Conservation (phyloP, 2,329 filamentous ascomycete species). For the Aspergillus pseudonomiae region DNA sequence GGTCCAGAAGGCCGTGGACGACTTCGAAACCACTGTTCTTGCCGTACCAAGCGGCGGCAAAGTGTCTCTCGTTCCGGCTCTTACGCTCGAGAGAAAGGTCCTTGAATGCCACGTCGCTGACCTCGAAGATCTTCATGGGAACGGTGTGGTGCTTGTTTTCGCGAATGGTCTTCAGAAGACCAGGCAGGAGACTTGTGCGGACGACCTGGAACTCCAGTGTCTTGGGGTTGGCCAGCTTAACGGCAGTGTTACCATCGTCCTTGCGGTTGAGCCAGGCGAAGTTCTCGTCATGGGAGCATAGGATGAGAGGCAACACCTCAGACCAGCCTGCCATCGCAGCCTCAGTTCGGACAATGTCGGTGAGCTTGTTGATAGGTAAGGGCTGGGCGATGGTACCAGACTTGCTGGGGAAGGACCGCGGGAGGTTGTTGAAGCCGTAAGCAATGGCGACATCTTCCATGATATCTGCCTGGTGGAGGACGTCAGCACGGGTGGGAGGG, state of each 20-base stretch:
- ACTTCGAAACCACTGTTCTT: slow-evolving; percentile 94
- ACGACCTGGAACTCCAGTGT: slow-evolving; percentile 92
- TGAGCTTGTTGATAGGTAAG: slow-evolving; percentile 89
- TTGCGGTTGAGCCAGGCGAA: slow-evolving; percentile 91
- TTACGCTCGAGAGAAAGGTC: slow-evolving; percentile 79
- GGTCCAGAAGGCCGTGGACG: slow-evolving; percentile 90
- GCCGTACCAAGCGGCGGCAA: slow-evolving; percentile 93
- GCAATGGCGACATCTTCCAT: slow-evolving; percentile 98
- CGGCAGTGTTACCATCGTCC: slow-evolving; percentile 80
- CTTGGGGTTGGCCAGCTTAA: slow-evolving; percentile 89
- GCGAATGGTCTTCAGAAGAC: slow-evolving; percentile 87
- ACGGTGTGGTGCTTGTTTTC: slow-evolving; percentile 90
- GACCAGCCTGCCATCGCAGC: slow-evolving; percentile 93
- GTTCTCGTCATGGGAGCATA: slow-evolving; percentile 98
- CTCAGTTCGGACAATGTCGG: slow-evolving; percentile 86
- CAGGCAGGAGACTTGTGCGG: slow-evolving; percentile 81
- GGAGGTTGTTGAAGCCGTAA: slow-evolving; percentile 96
- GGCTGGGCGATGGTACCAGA: slow-evolving; percentile 84
- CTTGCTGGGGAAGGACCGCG: slow-evolving; percentile 82
- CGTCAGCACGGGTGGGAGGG: slow-evolving; percentile 87
- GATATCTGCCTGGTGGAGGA: slow-evolving; percentile 94
- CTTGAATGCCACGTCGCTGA: slow-evolving; percentile 89
- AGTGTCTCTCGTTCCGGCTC: slow-evolving; percentile 90
- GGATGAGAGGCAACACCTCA: slow-evolving; percentile 92
- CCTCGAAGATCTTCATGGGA: slow-evolving; percentile 91